A percentile compares a stretch with the other conserved stretches of the same genome.
Evolutionary conservation across 2,329 filamentous ascomycete species (phyloP).

Genomic region (Aureobasidium subglaciale): DNA sequence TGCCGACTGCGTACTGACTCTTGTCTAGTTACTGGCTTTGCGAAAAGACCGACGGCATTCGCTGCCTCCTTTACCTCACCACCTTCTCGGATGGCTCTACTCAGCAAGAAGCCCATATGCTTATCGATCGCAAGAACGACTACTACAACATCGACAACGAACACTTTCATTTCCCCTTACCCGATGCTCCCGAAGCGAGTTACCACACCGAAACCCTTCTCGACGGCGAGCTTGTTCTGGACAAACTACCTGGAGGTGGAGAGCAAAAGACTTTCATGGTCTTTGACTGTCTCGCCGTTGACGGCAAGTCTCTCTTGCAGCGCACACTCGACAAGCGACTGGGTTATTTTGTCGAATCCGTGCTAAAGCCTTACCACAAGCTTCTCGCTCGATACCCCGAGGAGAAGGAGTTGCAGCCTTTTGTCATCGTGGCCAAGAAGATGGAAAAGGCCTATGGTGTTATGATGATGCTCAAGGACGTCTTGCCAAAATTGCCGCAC

Average conservation of each 20-base stretch:
- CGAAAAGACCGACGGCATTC: constrained; percentile 95
- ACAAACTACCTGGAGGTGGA: constrained; percentile 61
- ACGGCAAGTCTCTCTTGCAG: constrained; percentile 67
- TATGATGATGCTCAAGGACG: constrained; percentile 83
- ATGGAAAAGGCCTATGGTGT: constrained; percentile 86
- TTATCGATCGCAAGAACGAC: constrained; percentile 97
- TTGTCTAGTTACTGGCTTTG: constrained; percentile 96
- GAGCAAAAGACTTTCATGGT: constrained; percentile 76
- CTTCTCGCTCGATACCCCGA: constrained; percentile 53
- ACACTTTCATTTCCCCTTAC: constrained; percentile 72
- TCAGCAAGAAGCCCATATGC: constrained; percentile 64
- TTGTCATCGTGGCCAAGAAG: constrained; percentile 77
- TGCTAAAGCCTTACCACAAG: constrained; percentile 62
- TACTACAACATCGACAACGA: constrained; percentile 74
- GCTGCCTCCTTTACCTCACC: constrained; percentile 89
- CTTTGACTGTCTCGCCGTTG: constrained; percentile 84
- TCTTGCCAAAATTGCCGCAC: constrained; percentile 77
- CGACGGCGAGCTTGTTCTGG: constrained; percentile 88
- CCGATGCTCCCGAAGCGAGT: constrained; percentile 47
- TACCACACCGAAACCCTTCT: constrained; percentile 79
- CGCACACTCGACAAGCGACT: constrained; percentile 81
- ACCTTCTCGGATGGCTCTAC: constrained; percentile 39
- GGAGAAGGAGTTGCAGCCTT: constrained; percentile 64
- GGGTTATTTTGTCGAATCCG: constrained; percentile 72
- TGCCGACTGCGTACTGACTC: no score